phyloP scores from a whole-genome alignment of 306 rosid genomes.

The Cucurbita ficifolia region DNA sequence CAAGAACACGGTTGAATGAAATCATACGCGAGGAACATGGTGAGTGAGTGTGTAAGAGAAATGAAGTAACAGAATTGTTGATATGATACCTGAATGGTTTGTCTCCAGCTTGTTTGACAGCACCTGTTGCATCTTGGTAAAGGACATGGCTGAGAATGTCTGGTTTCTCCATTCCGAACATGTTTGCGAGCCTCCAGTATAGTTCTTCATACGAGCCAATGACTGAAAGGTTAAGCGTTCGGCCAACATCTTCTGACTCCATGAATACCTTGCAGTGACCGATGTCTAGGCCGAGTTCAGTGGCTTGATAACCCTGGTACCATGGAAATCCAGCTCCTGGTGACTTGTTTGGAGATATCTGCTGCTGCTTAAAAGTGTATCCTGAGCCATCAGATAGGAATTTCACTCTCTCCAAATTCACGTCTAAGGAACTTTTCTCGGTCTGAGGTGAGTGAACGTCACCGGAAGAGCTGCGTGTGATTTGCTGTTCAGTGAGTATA shows the following conservation, averaged over 20 bases:
- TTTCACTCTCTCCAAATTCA: constrained; percentile 24
- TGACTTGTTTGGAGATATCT: constrained; percentile 37
- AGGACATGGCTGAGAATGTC: constrained; percentile 56
- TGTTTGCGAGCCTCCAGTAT: constrained; percentile 49
- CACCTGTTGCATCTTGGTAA: constrained; percentile 61
- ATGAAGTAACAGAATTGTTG: background rate
- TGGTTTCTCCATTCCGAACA: constrained; percentile 74
- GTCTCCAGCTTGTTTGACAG: constrained; percentile 63
- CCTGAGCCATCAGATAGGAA: constrained; percentile 29
- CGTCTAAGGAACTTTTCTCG: constrained; percentile 15
- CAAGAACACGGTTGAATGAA: background rate
- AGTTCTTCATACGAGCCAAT: constrained; percentile 76
- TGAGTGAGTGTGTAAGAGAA: background rate
- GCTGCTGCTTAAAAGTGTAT: constrained; percentile 22
- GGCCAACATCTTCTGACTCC: constrained; percentile 91
- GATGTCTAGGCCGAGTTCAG: constrained; percentile 36
- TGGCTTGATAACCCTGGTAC: constrained; percentile 18
- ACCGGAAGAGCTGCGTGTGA: constrained; percentile 31
- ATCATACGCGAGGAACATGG: background rate
- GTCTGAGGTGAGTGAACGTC: constrained; percentile 5
- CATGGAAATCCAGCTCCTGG: constrained; percentile 37
- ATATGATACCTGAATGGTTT: constrained; percentile 66
- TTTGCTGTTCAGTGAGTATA: constrained; percentile 89
- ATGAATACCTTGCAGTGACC: constrained; percentile 91
- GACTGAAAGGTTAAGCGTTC: constrained; percentile 55